Base-by-base conservation (phyloP, 2,329 filamentous ascomycete genomes). In the Didymella segeticola region DNA sequence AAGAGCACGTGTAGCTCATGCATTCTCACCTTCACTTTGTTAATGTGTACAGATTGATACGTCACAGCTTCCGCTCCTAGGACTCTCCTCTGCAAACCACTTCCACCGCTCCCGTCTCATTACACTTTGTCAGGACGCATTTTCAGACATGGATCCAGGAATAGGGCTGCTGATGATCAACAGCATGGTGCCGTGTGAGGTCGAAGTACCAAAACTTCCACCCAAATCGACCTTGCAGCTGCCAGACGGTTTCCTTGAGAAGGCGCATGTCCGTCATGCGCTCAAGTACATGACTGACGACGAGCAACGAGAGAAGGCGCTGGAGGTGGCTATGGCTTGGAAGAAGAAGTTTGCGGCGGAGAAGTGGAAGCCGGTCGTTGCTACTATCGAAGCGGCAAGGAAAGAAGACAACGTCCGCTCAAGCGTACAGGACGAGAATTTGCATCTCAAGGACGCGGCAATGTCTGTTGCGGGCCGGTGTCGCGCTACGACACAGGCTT, bases 231-330 rank as follows among this genome's bases (percentile, higher is more conserved):
- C 17, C 5, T 19, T 49, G 23, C 26, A 45, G 19, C 45, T 54
- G 14, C 39, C 51, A 6, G 22, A 33, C 12, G 23, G 45, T 19
- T 54, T 54, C 14, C 46, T 50, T 20, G 47, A 50, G 11, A 60
- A 60, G 17, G 34, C 54, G 39, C 55, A 67, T 27, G 54, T 64
- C 25, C 56, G 53, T 12, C 47, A 53, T 7, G 57, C 58, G 17
- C 51, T 66, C 7, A 64, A 63, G 20, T 38, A 51, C 10, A 50
- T 66, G 2, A 11, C 20, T 2, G 41, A 37, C 7, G 51, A 51
- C 2, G 56, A 61, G 25, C 43, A 63, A 26, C 46, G 56, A 1
- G 38, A 38, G 17, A 14, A 38, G 17, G 26, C 58, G 29, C 14
- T 66, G 17, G 51, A 46, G 29, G 22, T 49, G 3, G 60, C 55